These are phyloP conservation scores for Chrysophaeum taylorii DNA, from an alignment of 352 stramenopile species.

Conservation along the genomic window DNA sequence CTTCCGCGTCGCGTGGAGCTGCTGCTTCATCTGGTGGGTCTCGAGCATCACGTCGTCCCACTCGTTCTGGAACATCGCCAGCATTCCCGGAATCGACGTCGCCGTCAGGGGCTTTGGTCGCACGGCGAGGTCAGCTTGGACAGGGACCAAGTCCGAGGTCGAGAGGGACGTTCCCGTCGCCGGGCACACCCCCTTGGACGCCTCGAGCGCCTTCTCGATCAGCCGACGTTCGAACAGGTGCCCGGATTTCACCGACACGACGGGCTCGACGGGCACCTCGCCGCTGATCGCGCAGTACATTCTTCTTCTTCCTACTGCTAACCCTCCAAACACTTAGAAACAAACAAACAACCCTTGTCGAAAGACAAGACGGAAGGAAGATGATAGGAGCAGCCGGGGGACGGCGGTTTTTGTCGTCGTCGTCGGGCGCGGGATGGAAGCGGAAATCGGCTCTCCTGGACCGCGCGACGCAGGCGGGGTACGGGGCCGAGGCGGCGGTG, in stretches of 20 bases:
- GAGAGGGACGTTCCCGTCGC: conserved; percentile 52
- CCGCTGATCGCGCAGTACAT: conserved; percentile 67
- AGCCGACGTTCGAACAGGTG: conserved; percentile 74
- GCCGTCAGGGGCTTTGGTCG: conserved; percentile 23
- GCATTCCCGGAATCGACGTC: conserved; percentile 27
- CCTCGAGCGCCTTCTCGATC: conserved; percentile 34
- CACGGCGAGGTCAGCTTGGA: conserved; percentile 36
- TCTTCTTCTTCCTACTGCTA: too few relatives aligned
- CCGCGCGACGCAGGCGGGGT: too few relatives aligned
- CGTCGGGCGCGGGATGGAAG: too few relatives aligned
- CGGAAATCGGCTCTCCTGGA: too few relatives aligned
- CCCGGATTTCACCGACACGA: conserved; percentile 62
- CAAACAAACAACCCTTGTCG: too few relatives aligned
- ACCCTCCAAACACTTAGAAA: too few relatives aligned
- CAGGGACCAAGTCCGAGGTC: conserved; percentile 49
- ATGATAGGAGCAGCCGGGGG: too few relatives aligned
- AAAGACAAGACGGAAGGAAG: too few relatives aligned
- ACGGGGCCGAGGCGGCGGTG: too few relatives aligned
- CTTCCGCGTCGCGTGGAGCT: conserved; percentile 80
- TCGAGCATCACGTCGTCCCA: conserved; percentile 86
- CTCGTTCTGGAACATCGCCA: conserved; percentile 69
- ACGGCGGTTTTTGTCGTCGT: too few relatives aligned
- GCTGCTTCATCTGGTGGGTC: conserved; percentile 80
- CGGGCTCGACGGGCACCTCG: conserved; percentile 60
- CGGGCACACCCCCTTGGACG: conserved; percentile 39